These are phyloP conservation scores for Lactifluus piperatus DNA, from an alignment of 768 basidiomycete species.

Conservation along the genomic window DNA sequence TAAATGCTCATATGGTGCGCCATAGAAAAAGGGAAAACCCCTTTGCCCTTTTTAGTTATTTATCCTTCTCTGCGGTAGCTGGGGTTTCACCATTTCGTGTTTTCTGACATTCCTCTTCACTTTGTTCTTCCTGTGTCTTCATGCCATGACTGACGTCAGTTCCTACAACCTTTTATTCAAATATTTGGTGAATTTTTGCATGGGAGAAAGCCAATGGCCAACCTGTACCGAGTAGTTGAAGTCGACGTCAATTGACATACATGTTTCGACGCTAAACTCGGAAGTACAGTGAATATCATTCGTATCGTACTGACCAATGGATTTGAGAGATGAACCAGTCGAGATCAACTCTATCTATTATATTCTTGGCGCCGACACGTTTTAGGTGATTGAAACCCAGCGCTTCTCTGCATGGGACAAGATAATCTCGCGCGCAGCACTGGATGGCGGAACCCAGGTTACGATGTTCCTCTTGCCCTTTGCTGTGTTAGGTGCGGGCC, in stretches of 20 bases:
- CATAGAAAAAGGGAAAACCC: too few species aligned
- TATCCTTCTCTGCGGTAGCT: background rate
- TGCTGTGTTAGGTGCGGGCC: slow-evolving; percentile 35
- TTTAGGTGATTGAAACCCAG: background rate
- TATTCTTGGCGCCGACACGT: too few species aligned
- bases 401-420: too few species aligned
- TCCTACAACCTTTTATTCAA: slow-evolving; percentile 43
- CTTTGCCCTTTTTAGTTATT: background rate
- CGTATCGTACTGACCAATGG: too few species aligned
- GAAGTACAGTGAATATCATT: too few species aligned
- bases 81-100: slow-evolving; percentile 35
- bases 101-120: slow-evolving; percentile 38
- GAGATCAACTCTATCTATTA: too few species aligned
- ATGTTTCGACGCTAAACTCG: background rate
- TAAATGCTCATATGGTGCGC: slow-evolving; percentile 41
- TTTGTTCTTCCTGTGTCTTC: slow-evolving; percentile 38
- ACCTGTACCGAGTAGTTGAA: slow-evolving; percentile 25
- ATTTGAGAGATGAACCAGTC: too few species aligned
- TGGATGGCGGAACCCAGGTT: slow-evolving; percentile 38
- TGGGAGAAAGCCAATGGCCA: slow-evolving; percentile 29
- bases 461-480: slow-evolving; percentile 34
- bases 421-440: slow-evolving; percentile 25
- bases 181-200: slow-evolving; percentile 33
- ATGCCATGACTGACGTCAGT: slow-evolving; percentile 39
- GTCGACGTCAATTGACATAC: background rate